A percentile compares a stretch with the other conserved stretches of the same genome.
These are phyloP conservation scores for Dictyostelium capitatum DNA, from an alignment of 78 protist species.

Conservation along the genomic window DNA sequence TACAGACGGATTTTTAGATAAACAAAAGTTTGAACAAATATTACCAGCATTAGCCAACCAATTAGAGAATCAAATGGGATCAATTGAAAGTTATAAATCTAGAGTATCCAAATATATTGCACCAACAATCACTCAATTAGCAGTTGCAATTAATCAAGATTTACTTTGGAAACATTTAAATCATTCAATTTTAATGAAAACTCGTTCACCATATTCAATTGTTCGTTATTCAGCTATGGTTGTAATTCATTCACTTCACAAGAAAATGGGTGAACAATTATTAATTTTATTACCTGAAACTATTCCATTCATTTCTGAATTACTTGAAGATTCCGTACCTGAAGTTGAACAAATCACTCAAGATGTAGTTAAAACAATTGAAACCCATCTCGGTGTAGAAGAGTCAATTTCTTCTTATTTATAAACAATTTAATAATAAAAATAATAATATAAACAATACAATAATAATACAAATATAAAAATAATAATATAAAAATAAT, in stretches of 20 bases:
- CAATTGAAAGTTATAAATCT: not conserved
- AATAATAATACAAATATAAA: not conserved
- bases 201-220: conserved; percentile 60
- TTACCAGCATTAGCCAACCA: conserved; percentile 76
- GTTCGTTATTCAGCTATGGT: conserved; percentile 66
- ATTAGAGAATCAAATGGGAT: conserved; percentile 80
- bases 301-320: conserved; percentile 87
- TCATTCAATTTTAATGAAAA: conserved; percentile 78
- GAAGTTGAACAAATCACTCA: conserved; percentile 83
- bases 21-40: conserved; percentile 63
- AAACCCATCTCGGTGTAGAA: conserved; percentile 78
- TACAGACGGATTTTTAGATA: conserved; percentile 53
- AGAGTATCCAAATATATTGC: conserved; percentile 22
- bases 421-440: not conserved
- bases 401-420: conserved; percentile 61
- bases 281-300: conserved; percentile 88
- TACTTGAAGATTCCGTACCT: conserved; percentile 83
- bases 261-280: conserved; percentile 85
- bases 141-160: conserved; percentile 80
- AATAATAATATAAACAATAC: not conserved
- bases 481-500: not conserved
- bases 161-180: conserved; percentile 86
- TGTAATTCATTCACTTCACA: conserved; percentile 67
- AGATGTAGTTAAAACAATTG: conserved; percentile 76
- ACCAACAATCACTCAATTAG: conserved; percentile 83